Conservation (phyloP, 192 early-diverging fungal species). For the Funneliformis geosporum region DNA sequence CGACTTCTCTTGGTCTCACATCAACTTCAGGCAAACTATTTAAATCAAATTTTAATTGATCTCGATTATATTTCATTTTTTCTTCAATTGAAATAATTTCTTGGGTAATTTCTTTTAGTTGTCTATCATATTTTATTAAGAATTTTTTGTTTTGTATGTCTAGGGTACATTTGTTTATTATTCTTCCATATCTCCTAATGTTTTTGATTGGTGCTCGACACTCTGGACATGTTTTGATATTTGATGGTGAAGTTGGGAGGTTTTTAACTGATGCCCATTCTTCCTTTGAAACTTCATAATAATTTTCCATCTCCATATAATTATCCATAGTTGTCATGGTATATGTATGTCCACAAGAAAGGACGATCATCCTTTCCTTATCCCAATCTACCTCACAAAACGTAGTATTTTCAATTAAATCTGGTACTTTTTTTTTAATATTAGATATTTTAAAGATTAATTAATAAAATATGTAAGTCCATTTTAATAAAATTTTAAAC, state of each 20-base stretch:
- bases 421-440: too few species aligned
- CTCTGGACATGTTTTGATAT: conserved; percentile 6
- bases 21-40: neutral
- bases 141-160: conserved; percentile 31
- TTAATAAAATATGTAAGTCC: too few species aligned
- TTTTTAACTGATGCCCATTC: neutral
- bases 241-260: neutral
- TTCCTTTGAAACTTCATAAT: conserved; percentile 36
- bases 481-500: too few species aligned
- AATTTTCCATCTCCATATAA: conserved; percentile 42
- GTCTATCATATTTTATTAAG: neutral
- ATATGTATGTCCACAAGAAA: conserved; percentile 54
- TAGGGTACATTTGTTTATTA: conserved; percentile 15
- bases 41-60: neutral
- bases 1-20: too few species aligned
- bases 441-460: too few species aligned
- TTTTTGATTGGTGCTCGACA: conserved; percentile 20
- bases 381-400: conserved; percentile 37
- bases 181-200: conserved; percentile 19
- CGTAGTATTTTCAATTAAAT: too few species aligned
- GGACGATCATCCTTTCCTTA: conserved; percentile 48
- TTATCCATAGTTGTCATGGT: conserved; percentile 57
- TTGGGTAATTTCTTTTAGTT: neutral
- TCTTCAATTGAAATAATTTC: neutral
- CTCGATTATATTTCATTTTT: neutral